Base-by-base conservation (phyloP, 164 flowering plant species). In the Houttuynia cordata region DNA sequence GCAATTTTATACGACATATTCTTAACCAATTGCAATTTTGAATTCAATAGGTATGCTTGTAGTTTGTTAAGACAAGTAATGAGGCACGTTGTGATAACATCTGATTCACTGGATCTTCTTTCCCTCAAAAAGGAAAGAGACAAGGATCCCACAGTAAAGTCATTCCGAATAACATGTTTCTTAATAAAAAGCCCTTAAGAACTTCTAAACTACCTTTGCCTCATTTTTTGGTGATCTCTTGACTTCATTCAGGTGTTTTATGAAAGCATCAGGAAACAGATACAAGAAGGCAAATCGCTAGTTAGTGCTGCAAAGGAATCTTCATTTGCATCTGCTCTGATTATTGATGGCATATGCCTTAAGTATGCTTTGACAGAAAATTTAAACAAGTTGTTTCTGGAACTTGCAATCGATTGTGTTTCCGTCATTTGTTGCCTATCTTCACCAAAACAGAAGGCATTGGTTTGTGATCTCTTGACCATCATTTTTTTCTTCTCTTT, bases 381-480 rank as follows among this genome's bases (percentile, higher is more conserved):
- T 56, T 59, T 81, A 59, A 77, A 82, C 70, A 67, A 64, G 34
- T 64, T 68, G 23, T 88, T 91, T 70, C 72, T 86, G 66, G 81
- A 82, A 56, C 88, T 91, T 62, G 94, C 96, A 20, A 57, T 74
- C 45, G 52, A 54, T 59, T 91, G 97, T 64, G 76, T 76, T 58
- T 86, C 97, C 55, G 96, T 91, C 62, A 83, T 88, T 70, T 91
- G 97, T 72, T 91, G 96, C 62, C 94, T 96, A 37, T 83, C 94
- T 56, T 83, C 94, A 24, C 97, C 97, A 39, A 90, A 90, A 68
- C 97, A 90, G 70, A 90, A 90, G 66, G 97, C 97, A 42, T 84
- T 77, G 68, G 97, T 91, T 71, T 75, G 91, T 71, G 51, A 34
- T 55, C 42, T 18, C 30, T 53, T 56, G 5, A 7, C 24, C 23